phyloP scores from a whole-genome alignment of 345 rosid species.

The Schrenkiella parvula region DNA sequence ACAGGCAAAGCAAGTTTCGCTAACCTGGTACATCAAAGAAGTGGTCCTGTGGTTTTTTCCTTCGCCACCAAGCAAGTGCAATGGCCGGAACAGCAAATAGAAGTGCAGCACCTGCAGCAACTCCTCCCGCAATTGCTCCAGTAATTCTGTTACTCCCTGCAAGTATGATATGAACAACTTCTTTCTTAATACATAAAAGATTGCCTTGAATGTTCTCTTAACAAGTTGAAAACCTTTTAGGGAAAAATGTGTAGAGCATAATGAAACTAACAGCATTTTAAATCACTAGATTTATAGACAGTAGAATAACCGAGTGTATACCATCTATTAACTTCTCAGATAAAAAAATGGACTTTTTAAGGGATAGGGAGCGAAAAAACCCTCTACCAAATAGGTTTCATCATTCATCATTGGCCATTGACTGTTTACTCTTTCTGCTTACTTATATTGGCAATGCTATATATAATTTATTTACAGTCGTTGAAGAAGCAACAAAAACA shows the following conservation, averaged over 20 bases:
- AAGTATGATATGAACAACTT: slow-evolving; percentile 21
- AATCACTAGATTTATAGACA: neutral
- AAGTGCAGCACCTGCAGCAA: slow-evolving; percentile 95
- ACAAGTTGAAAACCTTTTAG: neutral
- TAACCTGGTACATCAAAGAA: slow-evolving; percentile 96
- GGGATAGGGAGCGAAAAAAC: neutral
- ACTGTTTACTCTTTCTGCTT: neutral
- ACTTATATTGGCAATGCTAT: neutral
- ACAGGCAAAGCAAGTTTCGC: slow-evolving; percentile 21
- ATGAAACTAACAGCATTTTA: neutral
- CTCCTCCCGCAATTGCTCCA: slow-evolving; percentile 96
- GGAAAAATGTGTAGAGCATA: neutral
- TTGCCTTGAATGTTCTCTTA: neutral
- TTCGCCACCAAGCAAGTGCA: slow-evolving; percentile 69
- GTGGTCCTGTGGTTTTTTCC: slow-evolving; percentile 75
- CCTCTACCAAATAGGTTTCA: neutral
- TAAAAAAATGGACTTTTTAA: neutral
- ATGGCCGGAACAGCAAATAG: slow-evolving; percentile 91
- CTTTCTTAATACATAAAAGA: slow-evolving; percentile 13
- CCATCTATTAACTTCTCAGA: neutral
- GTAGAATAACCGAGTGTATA: neutral
- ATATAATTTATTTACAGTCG: neutral
- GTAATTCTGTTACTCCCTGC: slow-evolving; percentile 56
- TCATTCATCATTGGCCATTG: neutral
- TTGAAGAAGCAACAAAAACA: neutral